Evolutionary conservation across 768 basidiomycete genomes (phyloP).

Genomic region (Lepiota brunneoincarnata): DNA sequence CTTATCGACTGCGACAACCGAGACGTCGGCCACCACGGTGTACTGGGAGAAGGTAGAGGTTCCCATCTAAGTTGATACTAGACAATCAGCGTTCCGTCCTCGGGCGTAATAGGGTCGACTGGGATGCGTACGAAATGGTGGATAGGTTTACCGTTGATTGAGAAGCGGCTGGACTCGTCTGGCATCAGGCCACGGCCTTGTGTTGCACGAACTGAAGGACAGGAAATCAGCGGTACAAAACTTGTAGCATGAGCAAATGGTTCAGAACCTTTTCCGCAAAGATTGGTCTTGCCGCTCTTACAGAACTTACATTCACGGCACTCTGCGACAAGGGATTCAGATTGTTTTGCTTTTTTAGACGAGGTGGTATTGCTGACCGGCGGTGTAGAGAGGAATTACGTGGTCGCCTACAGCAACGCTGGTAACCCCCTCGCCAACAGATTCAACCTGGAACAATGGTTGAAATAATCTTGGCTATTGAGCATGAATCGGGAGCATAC

Average conservation of each 20-base stretch:
- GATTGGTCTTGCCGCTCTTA: slow-evolving; percentile 96
- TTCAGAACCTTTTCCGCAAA: slow-evolving; percentile 85
- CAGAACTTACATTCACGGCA: slow-evolving; percentile 99
- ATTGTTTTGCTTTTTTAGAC: background rate
- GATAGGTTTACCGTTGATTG: slow-evolving; percentile 80
- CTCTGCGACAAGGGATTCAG: slow-evolving; percentile 43
- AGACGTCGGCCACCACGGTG: slow-evolving; percentile 96
- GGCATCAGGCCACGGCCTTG: slow-evolving; percentile 97
- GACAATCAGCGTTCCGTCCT: background rate
- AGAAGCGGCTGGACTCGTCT: slow-evolving; percentile 85
- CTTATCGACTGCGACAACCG: slow-evolving; percentile 86
- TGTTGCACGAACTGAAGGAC: slow-evolving; percentile 72
- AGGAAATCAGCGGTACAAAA: background rate
- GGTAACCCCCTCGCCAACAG: slow-evolving; percentile 95
- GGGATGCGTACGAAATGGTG: slow-evolving; percentile 77
- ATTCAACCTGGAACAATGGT: slow-evolving; percentile 70
- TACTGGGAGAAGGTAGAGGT: slow-evolving; percentile 99
- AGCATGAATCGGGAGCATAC: slow-evolving; percentile 41
- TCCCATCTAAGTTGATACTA: slow-evolving; percentile 70
- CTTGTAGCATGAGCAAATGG: background rate
- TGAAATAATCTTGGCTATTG: slow-evolving; percentile 11
- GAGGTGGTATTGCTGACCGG: slow-evolving; percentile 50
- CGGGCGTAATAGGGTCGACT: background rate
- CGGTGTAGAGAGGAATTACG: slow-evolving; percentile 95
- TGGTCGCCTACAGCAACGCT: slow-evolving; percentile 80